A percentile compares a stretch with the other conserved stretches of the same genome.
Conservation (phyloP, 768 basidiomycete species). For the Boletus rufocinnamomeus region DNA sequence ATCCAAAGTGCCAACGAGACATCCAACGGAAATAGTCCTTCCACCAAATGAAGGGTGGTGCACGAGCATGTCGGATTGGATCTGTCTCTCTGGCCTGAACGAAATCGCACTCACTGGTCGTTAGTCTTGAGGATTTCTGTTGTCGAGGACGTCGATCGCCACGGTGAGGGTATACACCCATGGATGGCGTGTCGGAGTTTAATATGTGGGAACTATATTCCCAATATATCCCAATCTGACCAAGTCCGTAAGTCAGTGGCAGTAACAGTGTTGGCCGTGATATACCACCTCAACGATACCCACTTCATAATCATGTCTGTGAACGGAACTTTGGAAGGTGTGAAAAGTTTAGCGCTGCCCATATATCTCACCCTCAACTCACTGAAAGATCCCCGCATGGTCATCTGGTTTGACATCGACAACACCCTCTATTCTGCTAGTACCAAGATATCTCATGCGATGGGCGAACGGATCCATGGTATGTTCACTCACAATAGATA, state of each 20-base stretch:
- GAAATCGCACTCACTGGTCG: constrained; percentile 41
- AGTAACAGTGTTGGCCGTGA: neutral
- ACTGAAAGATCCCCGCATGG: constrained; percentile 51
- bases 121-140: constrained; percentile 45
- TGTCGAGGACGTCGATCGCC: constrained; percentile 33
- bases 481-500: constrained; percentile 11
- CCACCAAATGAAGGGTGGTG: constrained; percentile 1
- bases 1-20: constrained; percentile 37
- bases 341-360: neutral
- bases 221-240: constrained; percentile 12
- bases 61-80: neutral
- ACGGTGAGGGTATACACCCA: constrained; percentile 17
- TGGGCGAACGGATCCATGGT: constrained; percentile 83
- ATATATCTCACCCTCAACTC: constrained; percentile 3
- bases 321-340: constrained; percentile 30
- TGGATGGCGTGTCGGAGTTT: constrained; percentile 28
- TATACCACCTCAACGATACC: constrained; percentile 26
- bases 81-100: constrained; percentile 13
- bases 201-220: constrained; percentile 26
- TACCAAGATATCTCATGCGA: constrained; percentile 71
- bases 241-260: neutral
- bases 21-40: constrained; percentile 35
- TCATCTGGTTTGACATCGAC: constrained; percentile 86
- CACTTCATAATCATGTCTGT: constrained; percentile 26
- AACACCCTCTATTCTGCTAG: constrained; percentile 85